Evolutionary conservation across 2,329 filamentous ascomycete species (phyloP).

Genomic region (Venturia aucupariae): DNA sequence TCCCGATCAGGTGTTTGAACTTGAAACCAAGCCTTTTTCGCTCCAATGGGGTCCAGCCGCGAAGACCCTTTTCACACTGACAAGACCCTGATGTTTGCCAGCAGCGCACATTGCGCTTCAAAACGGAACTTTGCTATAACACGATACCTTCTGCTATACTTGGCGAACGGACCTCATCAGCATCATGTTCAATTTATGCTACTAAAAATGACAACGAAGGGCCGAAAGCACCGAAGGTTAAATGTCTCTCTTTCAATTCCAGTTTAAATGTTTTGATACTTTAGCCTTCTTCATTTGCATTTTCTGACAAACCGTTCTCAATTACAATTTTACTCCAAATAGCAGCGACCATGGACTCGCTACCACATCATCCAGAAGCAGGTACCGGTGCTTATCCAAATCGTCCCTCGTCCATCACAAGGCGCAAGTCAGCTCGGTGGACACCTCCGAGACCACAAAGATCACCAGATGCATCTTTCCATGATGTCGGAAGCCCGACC

Average conservation of each 20-base stretch:
- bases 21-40: background rate
- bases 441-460: background rate
- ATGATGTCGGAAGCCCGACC: background rate
- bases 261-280: background rate
- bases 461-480: background rate
- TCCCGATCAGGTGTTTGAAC: background rate
- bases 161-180: background rate
- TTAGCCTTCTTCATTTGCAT: background rate
- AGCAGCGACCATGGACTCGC: background rate
- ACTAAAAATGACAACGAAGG: background rate
- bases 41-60: background rate
- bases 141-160: background rate
- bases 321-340: background rate
- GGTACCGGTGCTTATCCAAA: background rate
- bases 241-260: background rate
- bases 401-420: background rate
- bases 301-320: background rate
- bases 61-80: background rate
- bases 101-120: background rate
- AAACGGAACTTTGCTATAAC: background rate
- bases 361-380: background rate
- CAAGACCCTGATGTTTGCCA: background rate
- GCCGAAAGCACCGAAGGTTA: background rate
- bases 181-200: conserved; percentile 1
- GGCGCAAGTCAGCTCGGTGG: background rate